These are phyloP conservation scores for Citrus hindsii DNA, from an alignment of 345 rosid genomes.

Conservation along the genomic window DNA sequence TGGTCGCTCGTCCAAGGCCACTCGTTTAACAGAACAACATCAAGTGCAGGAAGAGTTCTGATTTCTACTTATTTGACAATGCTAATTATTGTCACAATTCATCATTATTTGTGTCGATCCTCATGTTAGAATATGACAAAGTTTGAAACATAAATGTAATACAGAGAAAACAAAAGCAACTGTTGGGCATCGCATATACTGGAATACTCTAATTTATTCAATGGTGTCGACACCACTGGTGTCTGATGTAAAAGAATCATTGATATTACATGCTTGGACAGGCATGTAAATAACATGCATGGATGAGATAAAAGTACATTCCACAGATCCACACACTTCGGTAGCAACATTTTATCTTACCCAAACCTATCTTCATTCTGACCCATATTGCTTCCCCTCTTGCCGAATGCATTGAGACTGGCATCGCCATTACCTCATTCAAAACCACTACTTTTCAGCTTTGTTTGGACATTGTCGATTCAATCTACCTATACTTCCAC, in stretches of 20 bases:
- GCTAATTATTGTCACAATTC: not conserved
- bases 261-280: not conserved
- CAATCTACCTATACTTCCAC: conserved; percentile 11
- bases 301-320: not conserved
- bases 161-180: not conserved
- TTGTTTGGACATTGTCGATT: not conserved
- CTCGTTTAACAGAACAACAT: not conserved
- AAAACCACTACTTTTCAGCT: not conserved
- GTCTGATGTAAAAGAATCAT: not conserved
- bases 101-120: not conserved
- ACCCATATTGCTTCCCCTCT: not conserved
- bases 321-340: not conserved
- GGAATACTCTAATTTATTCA: not conserved
- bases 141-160: not conserved
- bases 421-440: not conserved
- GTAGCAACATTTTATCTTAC: not conserved
- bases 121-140: not conserved
- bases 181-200: not conserved
- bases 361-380: not conserved
- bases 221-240: not conserved
- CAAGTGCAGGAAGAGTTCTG: not conserved
- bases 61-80: too few species aligned
- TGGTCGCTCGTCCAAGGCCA: not conserved
- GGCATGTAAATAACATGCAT: not conserved
- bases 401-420: not conserved